phyloP scores from a whole-genome alignment of 495 filamentous ascomycete genomes.

The Beverwykella pulmonaria region DNA sequence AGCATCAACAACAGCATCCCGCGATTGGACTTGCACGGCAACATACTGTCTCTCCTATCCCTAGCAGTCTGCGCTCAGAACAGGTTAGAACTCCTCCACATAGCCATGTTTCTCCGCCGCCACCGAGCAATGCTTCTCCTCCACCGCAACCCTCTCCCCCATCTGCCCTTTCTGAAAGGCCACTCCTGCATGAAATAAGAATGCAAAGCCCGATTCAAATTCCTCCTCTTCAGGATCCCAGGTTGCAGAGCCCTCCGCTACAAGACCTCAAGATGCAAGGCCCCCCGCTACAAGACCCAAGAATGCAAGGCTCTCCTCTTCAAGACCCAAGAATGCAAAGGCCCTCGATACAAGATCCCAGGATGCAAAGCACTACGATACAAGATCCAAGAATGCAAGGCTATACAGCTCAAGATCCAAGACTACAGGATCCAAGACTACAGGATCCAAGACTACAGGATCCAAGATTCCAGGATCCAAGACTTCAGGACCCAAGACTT shows the following conservation, averaged over 20 bases:
- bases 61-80: background rate
- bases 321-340: constrained; percentile 5
- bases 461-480: background rate
- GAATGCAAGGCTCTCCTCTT: background rate
- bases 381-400: constrained; percentile 10
- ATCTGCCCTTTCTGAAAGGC: background rate
- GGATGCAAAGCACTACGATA: background rate
- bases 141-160: constrained; percentile 23
- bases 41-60: constrained; percentile 9
- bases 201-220: background rate
- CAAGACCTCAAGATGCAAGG: background rate
- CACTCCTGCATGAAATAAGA: background rate
- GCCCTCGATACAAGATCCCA: background rate
- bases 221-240: background rate
- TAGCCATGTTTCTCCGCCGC: constrained; percentile 18
- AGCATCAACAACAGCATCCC: background rate
- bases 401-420: background rate
- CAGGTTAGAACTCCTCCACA: constrained; percentile 7
- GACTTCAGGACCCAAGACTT: background rate
- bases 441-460: constrained; percentile 8
- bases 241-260: background rate
- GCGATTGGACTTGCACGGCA: background rate
- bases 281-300: background rate
- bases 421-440: background rate
- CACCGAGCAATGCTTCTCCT: constrained; percentile 26